phyloP scores from a whole-genome alignment of 208 protist species.

The Strigomonas oncopelti region DNA sequence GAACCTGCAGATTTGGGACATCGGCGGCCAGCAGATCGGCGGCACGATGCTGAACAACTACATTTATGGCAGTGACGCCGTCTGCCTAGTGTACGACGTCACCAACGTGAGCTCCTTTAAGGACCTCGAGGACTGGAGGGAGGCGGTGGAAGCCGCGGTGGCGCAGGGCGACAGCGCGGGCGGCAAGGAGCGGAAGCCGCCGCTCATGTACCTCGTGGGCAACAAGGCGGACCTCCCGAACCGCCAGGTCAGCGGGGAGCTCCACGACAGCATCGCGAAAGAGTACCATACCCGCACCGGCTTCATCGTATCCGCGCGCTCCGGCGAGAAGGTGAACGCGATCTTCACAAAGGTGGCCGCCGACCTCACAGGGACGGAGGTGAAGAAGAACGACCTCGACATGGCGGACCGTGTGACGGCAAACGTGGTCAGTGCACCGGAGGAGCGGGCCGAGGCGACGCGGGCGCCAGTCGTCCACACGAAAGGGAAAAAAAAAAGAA shows the following conservation, averaged over 20 bases:
- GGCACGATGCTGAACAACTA: slow-evolving; percentile 93
- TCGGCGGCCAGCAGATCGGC: slow-evolving; percentile 93
- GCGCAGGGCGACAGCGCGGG: not conserved
- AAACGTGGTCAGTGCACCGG: slow-evolving; percentile 37
- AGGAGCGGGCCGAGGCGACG: slow-evolving; percentile 27
- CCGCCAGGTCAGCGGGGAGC: slow-evolving; percentile 59
- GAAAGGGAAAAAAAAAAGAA: slow-evolving; percentile 24
- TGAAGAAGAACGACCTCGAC: slow-evolving; percentile 78
- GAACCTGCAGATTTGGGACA: slow-evolving; percentile 93
- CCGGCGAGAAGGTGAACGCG: slow-evolving; percentile 83
- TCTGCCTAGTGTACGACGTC: slow-evolving; percentile 93
- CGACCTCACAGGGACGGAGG: slow-evolving; percentile 67
- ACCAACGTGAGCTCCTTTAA: slow-evolving; percentile 90
- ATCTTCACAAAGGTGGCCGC: slow-evolving; percentile 85
- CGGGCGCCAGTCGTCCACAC: slow-evolving; percentile 15
- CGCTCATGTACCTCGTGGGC: slow-evolving; percentile 81
- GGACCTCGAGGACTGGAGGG: slow-evolving; percentile 90
- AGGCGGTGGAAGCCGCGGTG: slow-evolving; percentile 39
- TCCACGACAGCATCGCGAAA: slow-evolving; percentile 67
- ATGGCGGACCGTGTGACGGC: slow-evolving; percentile 44
- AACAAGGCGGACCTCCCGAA: slow-evolving; percentile 93
- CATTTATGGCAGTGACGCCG: slow-evolving; percentile 85
- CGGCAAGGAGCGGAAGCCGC: slow-evolving; percentile 16
- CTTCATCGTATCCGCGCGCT: slow-evolving; percentile 88
- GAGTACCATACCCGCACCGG: slow-evolving; percentile 44